These are phyloP conservation scores for Solanum sejunctum DNA, from an alignment of 257 asterid genomes.

Conservation along the genomic window DNA sequence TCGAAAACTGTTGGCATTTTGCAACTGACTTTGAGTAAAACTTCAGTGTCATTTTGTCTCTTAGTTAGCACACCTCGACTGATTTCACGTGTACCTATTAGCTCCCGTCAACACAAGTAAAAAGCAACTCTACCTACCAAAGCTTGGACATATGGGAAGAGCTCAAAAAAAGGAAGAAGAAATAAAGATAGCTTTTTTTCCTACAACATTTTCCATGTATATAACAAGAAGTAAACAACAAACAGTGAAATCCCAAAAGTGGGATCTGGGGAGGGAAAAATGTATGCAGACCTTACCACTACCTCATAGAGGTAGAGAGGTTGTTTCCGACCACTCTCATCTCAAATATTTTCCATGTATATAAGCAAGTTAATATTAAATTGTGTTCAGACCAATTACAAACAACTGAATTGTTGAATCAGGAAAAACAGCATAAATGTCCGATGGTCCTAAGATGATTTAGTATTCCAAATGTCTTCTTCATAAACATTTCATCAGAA, in stretches of 20 bases:
- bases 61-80: background rate
- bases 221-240: too few species aligned
- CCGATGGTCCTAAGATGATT: background rate
- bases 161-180: background rate
- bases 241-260: too few species aligned
- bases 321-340: too few species aligned
- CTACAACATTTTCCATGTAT: background rate
- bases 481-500: background rate
- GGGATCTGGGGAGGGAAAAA: too few species aligned
- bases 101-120: background rate
- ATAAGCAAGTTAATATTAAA: background rate
- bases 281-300: too few species aligned
- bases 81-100: background rate
- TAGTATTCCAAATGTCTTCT: background rate
- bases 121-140: too few species aligned
- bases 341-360: background rate
- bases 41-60: background rate
- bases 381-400: background rate
- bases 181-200: background rate
- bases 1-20: background rate
- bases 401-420: background rate
- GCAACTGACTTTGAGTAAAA: background rate
- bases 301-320: too few species aligned
- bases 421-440: background rate
- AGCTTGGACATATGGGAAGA: too few species aligned